A percentile compares a stretch with the other conserved stretches of the same genome.
Conservation (phyloP, 2,329 filamentous ascomycete species). For the Ophiostoma tasmaniense region DNA sequence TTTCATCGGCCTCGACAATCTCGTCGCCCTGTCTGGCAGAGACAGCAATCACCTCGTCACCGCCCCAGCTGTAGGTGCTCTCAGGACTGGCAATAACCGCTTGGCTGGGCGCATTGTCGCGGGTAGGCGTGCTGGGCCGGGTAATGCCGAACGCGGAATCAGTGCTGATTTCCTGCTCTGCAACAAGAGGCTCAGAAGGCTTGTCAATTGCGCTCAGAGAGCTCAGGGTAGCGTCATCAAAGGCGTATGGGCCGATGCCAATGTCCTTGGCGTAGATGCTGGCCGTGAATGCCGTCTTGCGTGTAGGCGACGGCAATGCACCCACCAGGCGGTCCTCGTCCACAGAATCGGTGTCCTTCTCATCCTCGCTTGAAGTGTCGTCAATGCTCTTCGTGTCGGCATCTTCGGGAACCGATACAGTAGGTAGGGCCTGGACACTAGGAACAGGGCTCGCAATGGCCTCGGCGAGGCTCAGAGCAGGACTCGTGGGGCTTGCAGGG, state of each 20-base stretch:
- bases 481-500: neutral
- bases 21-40: neutral
- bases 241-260: constrained; percentile 20
- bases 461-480: neutral
- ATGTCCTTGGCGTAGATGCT: constrained; percentile 22
- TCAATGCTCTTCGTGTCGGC: neutral
- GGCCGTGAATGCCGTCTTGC: constrained; percentile 19
- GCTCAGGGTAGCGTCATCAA: constrained; percentile 1
- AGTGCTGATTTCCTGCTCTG: neutral
- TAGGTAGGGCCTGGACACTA: neutral
- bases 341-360: neutral
- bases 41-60: neutral
- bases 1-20: neutral
- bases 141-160: neutral
- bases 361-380: neutral
- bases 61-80: constrained; percentile 13
- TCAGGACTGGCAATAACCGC: neutral
- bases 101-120: neutral
- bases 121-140: neutral
- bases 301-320: constrained; percentile 5
- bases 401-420: neutral
- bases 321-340: neutral
- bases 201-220: neutral
- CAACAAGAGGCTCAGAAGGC: constrained; percentile 3
- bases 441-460: neutral